Base-by-base conservation (phyloP, 768 basidiomycete genomes). In the Paxillus rubicundulus region DNA sequence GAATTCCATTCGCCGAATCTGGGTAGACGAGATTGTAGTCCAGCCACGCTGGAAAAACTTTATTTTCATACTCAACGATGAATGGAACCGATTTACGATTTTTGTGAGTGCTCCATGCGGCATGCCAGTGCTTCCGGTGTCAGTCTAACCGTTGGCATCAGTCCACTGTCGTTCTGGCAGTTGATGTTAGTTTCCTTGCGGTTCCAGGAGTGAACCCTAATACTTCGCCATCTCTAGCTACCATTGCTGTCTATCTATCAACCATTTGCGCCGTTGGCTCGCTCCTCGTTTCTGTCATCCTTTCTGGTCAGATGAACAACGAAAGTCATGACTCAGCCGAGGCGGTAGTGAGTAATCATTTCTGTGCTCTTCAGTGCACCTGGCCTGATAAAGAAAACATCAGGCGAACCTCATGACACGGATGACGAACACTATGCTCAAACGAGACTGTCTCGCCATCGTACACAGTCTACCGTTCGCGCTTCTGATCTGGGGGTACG, bases 181-280 rank as follows among this genome's bases (percentile, higher is more conserved):
- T 77, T 2, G 80, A 81, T 48, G 74, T 84, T 1, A 76, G 75
- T 0, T 80, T 82, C 57, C 62, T 83, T 9, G 75, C 78, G 5
- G 79, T 83, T 20, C 75, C 74, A n/a, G 67, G 69, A 24, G 71
- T 77, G 30, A 69, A 16, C n/a, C 12, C 59, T 45, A 49, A 24
- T 24, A 6, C 24, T 4, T 4, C 47, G n/a, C 34, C 28, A 3
- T 30, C 30, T 4, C 28, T 13, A 20, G 24, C 18, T 20, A 12
- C 45, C 36, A 9, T 68, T 56, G 58, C 69, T 17, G 67, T 67
- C 46, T 76, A 74, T 42, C 50, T 72, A 7, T 77, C 77, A 1
- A 68, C 68, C 7, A 43, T 75, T 8, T 59, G 66, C n/a, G 69
- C 62, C 45, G 50, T 77, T 34, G 69, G 67, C 2, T 67, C 67